Conservation (phyloP, 2,329 filamentous ascomycete species). For the Fusarium chaquense region DNA sequence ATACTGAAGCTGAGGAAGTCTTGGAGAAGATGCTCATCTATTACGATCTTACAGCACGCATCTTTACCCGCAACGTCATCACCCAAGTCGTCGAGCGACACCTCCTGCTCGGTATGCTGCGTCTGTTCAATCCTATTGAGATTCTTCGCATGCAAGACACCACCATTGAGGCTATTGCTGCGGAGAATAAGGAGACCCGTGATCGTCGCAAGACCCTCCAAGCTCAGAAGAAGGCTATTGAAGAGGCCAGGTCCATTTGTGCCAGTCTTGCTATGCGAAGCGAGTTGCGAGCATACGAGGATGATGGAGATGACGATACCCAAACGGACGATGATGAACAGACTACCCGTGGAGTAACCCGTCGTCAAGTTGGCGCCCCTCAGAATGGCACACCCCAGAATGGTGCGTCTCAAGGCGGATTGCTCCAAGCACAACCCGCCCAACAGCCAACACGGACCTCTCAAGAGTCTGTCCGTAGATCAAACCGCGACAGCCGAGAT, state of each 20-base stretch:
- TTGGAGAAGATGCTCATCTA: conserved; percentile 69
- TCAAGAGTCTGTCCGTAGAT: conserved; percentile 41
- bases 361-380: conserved; percentile 37
- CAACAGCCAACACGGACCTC: conserved; percentile 23
- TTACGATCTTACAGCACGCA: conserved; percentile 65
- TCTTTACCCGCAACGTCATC: conserved; percentile 65
- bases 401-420: conserved; percentile 26
- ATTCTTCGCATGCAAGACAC: conserved; percentile 60
- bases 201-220: conserved; percentile 62
- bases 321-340: conserved; percentile 51
- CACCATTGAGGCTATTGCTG: conserved; percentile 63
- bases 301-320: conserved; percentile 52
- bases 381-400: conserved; percentile 33
- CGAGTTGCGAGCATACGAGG: conserved; percentile 58
- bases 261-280: conserved; percentile 65
- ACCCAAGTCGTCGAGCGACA: conserved; percentile 66
- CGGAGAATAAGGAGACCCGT: conserved; percentile 65
- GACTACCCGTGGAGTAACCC: conserved; percentile 18
- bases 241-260: conserved; percentile 63
- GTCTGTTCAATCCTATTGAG: conserved; percentile 65
- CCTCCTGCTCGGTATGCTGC: conserved; percentile 63
- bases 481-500: conserved; percentile 43
- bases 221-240: conserved; percentile 62
- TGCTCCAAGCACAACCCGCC: conserved; percentile 31
- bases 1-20: conserved; percentile 65